phyloP scores from a whole-genome alignment of 2,329 filamentous ascomycete genomes.

The Colletotrichum echinochloae region DNA sequence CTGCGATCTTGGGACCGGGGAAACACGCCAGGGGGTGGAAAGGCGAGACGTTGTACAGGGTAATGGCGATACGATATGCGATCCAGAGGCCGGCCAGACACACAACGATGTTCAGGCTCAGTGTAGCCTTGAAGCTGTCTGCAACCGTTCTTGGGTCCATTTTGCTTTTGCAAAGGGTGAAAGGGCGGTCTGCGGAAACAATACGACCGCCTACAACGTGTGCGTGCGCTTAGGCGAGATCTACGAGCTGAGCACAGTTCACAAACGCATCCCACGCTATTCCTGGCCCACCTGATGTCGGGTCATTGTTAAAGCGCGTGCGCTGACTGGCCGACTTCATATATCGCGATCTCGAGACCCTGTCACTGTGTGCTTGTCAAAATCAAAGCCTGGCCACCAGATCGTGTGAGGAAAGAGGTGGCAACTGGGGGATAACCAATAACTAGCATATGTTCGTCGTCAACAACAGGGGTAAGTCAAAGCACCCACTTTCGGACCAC shows the following conservation, averaged over 20 bases:
- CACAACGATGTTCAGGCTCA: slow-evolving; percentile 27
- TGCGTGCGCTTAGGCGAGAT: slow-evolving; percentile 18
- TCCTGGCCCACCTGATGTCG: slow-evolving; percentile 12
- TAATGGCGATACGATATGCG: slow-evolving; percentile 21
- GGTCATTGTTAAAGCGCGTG: slow-evolving; percentile 24
- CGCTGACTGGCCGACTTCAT: slow-evolving; percentile 17
- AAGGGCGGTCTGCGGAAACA: slow-evolving; percentile 4
- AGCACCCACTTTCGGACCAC: no score
- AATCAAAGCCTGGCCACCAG: slow-evolving; percentile 6
- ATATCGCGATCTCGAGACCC: not conserved
- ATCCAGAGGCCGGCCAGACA: slow-evolving; percentile 22
- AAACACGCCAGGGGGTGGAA: slow-evolving; percentile 36
- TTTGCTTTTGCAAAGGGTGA: not conserved
- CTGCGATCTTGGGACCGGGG: slow-evolving; percentile 34
- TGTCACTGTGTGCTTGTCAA: slow-evolving; percentile 1
- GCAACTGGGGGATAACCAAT: not conserved
- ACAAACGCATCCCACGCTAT: slow-evolving; percentile 1
- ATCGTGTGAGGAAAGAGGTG: slow-evolving; percentile 16
- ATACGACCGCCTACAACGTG: slow-evolving; percentile 4
- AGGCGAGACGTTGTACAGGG: slow-evolving; percentile 34
- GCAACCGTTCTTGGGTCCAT: slow-evolving; percentile 25
- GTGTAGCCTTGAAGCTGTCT: slow-evolving; percentile 17
- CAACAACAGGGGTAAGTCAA: slow-evolving; percentile 5
- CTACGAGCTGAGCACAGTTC: no score
- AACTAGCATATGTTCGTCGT: slow-evolving; percentile 9